phyloP scores from a whole-genome alignment of 2,329 filamentous ascomycete genomes.

The Tolypocladium album region DNA sequence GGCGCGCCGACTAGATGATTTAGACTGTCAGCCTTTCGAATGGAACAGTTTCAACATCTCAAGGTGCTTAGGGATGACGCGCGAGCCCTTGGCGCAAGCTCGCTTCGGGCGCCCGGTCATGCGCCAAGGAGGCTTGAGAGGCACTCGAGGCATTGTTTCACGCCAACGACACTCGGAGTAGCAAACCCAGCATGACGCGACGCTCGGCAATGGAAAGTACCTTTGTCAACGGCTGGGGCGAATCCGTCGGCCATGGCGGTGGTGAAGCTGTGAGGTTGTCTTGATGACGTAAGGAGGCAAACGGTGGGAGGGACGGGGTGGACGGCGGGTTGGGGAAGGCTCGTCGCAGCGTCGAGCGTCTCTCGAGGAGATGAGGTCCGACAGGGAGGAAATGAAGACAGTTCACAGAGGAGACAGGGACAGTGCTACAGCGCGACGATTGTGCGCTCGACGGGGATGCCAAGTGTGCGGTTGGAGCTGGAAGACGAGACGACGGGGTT shows the following conservation, averaged over 20 bases:
- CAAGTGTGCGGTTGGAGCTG: not conserved
- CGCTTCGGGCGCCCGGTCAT: too few species aligned
- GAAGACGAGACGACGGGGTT: not conserved
- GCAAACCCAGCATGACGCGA: not conserved
- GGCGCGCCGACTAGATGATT: conserved; percentile 15
- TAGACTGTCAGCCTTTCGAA: not conserved
- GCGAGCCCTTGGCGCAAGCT: not conserved
- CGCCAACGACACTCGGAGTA: not conserved
- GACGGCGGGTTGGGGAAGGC: not conserved
- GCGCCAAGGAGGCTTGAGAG: not conserved
- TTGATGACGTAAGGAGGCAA: conserved; percentile 8
- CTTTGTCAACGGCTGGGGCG: conserved; percentile 24
- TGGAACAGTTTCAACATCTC: not conserved
- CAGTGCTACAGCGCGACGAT: not conserved
- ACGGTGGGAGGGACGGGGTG: not conserved
- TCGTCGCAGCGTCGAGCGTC: not conserved
- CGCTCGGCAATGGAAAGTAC: conserved; percentile 12
- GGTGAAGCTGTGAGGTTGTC: conserved; percentile 14
- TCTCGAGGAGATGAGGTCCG: not conserved
- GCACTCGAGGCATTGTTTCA: too few species aligned
- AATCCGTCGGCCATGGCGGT: conserved; percentile 22
- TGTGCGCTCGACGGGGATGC: not conserved
- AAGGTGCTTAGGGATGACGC: not conserved
- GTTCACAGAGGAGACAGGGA: not conserved
- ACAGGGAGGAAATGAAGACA: not conserved